Evolutionary conservation across 441 rosid species (phyloP).

Genomic region (Corymbia calophylla): DNA sequence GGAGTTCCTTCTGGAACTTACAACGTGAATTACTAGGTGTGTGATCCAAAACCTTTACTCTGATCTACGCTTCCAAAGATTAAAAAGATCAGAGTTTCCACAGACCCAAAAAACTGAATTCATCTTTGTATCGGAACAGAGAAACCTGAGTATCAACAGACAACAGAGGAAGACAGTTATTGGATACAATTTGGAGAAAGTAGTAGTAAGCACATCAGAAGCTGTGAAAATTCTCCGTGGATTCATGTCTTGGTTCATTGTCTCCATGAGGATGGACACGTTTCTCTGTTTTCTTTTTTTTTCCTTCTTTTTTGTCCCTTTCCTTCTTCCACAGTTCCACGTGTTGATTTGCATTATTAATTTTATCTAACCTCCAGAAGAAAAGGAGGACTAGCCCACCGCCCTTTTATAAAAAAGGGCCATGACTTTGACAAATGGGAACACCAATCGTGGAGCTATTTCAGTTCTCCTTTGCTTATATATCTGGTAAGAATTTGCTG

Average conservation of each 20-base stretch:
- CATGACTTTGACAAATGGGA: background rate
- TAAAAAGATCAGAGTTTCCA: background rate
- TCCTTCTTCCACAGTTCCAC: background rate
- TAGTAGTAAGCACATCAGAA: background rate
- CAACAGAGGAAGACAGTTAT: background rate
- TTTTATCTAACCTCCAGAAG: background rate
- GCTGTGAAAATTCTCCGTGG: background rate
- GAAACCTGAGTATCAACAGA: background rate
- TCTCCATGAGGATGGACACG: background rate
- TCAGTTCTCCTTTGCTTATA: background rate
- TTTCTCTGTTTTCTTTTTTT: background rate
- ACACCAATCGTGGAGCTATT: background rate
- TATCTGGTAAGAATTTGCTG: background rate
- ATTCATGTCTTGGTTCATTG: background rate
- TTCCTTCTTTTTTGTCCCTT: background rate
- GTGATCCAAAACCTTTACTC: background rate
- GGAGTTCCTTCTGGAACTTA: background rate
- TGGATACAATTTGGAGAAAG: background rate
- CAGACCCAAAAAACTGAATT: background rate
- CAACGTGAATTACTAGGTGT: background rate
- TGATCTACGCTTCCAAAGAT: background rate
- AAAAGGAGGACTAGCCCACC: background rate
- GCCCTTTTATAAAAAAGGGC: background rate
- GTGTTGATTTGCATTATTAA: background rate
- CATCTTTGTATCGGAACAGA: background rate